phyloP scores from a whole-genome alignment of 2,329 filamentous ascomycete genomes.

The Cladosporium velox region DNA sequence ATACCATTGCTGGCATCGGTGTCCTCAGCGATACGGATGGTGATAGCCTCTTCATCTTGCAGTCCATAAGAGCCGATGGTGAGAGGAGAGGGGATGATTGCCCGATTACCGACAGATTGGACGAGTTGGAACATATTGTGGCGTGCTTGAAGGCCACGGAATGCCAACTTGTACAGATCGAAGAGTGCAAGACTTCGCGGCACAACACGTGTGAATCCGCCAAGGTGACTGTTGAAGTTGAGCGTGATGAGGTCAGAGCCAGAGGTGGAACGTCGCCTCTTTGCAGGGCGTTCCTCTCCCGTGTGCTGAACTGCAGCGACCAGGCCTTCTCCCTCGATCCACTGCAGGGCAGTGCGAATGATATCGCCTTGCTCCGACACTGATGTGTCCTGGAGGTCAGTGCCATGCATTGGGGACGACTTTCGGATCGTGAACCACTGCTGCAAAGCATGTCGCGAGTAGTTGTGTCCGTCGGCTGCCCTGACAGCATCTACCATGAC shows the following conservation, averaged over 20 bases:
- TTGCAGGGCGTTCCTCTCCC: background rate
- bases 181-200: constrained; percentile 16
- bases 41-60: background rate
- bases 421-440: constrained; percentile 39
- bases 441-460: constrained; percentile 39
- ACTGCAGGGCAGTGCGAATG: constrained; percentile 24
- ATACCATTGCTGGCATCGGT: background rate
- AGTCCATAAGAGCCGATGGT: background rate
- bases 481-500: constrained; percentile 40
- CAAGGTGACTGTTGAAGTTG: constrained; percentile 1
- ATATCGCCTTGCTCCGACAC: constrained; percentile 29
- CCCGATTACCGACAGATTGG: constrained; percentile 16
- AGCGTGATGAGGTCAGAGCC: background rate
- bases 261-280: background rate
- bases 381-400: constrained; percentile 29
- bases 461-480: constrained; percentile 38
- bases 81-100: background rate
- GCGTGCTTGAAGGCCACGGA: constrained; percentile 33
- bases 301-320: background rate
- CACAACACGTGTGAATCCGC: background rate
- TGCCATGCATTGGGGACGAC: constrained; percentile 38
- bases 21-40: background rate
- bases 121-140: constrained; percentile 32
- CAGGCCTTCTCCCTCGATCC: constrained; percentile 4
- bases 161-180: constrained; percentile 34